A percentile compares a stretch with the other conserved stretches of the same genome.
phyloP scores from a whole-genome alignment of 2,329 filamentous ascomycete genomes.

The Geoglossum cookeanum region DNA sequence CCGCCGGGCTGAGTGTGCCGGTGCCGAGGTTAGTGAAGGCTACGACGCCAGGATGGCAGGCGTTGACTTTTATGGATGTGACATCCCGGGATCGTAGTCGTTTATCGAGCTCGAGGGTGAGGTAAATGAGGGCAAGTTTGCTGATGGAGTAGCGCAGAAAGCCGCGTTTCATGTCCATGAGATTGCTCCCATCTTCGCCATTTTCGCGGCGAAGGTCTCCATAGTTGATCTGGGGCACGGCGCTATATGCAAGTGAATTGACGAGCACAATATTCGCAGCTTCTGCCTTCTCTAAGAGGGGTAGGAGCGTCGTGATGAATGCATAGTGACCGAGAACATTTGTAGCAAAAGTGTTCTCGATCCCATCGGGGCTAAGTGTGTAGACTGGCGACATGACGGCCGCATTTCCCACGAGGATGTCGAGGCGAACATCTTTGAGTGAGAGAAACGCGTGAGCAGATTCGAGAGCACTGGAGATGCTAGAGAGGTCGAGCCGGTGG shows the following conservation, averaged over 20 bases:
- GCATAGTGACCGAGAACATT: slow-evolving; percentile 1
- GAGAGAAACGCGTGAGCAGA: background rate
- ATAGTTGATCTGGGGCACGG: background rate
- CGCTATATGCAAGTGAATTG: background rate
- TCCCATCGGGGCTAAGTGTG: background rate
- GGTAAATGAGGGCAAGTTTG: background rate
- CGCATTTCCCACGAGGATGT: slow-evolving; percentile 1
- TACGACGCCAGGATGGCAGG: background rate
- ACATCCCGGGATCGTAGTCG: background rate
- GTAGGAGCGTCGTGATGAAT: background rate
- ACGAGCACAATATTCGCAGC: background rate
- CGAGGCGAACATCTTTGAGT: background rate
- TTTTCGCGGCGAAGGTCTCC: background rate
- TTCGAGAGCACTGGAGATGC: background rate
- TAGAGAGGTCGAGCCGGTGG: slow-evolving; percentile 2
- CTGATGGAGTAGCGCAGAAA: background rate
- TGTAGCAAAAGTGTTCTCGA: slow-evolving; percentile 2
- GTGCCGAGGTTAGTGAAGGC: background rate
- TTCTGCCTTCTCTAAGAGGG: background rate
- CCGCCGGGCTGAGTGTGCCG: background rate
- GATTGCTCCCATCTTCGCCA: background rate
- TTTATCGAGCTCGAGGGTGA: background rate
- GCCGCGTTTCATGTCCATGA: background rate
- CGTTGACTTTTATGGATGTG: background rate
- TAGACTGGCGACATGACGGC: background rate